Percentiles rank a stretch among this genome's conserved stretches.
phyloP scores from a whole-genome alignment of 345 rosid genomes.

The Populus pruinosa region DNA sequence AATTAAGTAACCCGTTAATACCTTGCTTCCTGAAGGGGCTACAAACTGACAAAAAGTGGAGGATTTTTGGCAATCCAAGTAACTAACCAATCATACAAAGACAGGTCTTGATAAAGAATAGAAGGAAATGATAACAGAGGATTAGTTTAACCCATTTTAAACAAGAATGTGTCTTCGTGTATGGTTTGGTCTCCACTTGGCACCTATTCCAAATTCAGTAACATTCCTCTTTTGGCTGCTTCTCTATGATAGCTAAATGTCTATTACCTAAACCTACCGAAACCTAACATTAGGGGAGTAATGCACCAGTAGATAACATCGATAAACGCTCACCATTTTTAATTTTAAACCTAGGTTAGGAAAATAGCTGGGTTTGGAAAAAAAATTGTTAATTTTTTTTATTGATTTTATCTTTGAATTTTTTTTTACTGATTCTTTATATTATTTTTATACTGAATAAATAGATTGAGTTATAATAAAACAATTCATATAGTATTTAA shows the following conservation, averaged over 20 bases:
- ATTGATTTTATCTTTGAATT: too few relatives aligned
- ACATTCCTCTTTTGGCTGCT: not conserved
- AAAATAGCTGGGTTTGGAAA: too few relatives aligned
- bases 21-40: slow-evolving; percentile 32
- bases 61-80: slow-evolving; percentile 15
- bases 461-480: too few relatives aligned
- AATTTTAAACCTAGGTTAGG: too few relatives aligned
- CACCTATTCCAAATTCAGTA: not conserved
- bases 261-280: too few relatives aligned
- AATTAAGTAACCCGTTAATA: not conserved
- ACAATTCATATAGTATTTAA: too few relatives aligned
- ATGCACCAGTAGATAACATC: too few relatives aligned
- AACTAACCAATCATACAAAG: slow-evolving; percentile 19
- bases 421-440: too few relatives aligned
- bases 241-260: not conserved
- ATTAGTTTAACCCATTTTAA: slow-evolving; percentile 10
- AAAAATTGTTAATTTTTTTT: too few relatives aligned
- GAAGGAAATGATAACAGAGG: slow-evolving; percentile 17
- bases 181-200: not conserved
- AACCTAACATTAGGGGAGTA: too few relatives aligned
- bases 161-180: not conserved
- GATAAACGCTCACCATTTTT: too few relatives aligned
- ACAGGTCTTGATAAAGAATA: not conserved
- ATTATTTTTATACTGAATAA: rapidly evolving
- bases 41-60: slow-evolving; percentile 28